A percentile compares a stretch with the other conserved stretches of the same genome.
These are phyloP conservation scores for Porcisia deanei DNA, from an alignment of 208 protist genomes.

Conservation along the genomic window DNA sequence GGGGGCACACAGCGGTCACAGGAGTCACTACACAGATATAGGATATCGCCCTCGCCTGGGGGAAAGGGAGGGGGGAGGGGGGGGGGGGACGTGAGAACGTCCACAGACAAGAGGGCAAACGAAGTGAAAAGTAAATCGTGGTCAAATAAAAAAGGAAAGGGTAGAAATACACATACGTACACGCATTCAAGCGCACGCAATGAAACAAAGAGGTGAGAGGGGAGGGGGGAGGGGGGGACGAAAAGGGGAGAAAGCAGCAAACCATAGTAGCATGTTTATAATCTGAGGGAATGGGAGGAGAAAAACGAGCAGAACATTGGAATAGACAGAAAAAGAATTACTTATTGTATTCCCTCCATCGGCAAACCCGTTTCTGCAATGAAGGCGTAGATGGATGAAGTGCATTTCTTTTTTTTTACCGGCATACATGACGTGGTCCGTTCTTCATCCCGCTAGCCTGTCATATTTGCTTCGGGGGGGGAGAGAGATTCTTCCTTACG, in stretches of 20 bases:
- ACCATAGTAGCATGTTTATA: slow-evolving; percentile 7
- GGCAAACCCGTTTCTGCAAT: background rate
- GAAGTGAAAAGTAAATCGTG: background rate
- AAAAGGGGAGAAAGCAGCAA: background rate
- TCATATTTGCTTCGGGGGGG: background rate
- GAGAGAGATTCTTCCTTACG: background rate
- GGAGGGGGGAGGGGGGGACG: background rate
- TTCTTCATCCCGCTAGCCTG: too few species aligned
- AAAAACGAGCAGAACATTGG: too few species aligned
- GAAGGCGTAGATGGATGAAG: background rate
- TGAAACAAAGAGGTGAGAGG: background rate
- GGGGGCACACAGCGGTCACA: background rate
- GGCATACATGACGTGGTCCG: background rate
- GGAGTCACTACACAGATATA: background rate
- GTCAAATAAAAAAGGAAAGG: background rate
- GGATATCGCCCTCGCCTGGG: background rate
- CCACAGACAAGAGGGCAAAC: background rate
- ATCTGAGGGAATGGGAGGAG: background rate
- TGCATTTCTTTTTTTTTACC: background rate
- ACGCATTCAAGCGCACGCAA: too few species aligned
- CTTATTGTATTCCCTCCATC: background rate
- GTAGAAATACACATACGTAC: background rate
- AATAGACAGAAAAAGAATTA: background rate
- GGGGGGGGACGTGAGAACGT: background rate
- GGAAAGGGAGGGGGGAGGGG: background rate